These are phyloP conservation scores for Garcia nutans DNA, from an alignment of 345 rosid species.

Conservation along the genomic window DNA sequence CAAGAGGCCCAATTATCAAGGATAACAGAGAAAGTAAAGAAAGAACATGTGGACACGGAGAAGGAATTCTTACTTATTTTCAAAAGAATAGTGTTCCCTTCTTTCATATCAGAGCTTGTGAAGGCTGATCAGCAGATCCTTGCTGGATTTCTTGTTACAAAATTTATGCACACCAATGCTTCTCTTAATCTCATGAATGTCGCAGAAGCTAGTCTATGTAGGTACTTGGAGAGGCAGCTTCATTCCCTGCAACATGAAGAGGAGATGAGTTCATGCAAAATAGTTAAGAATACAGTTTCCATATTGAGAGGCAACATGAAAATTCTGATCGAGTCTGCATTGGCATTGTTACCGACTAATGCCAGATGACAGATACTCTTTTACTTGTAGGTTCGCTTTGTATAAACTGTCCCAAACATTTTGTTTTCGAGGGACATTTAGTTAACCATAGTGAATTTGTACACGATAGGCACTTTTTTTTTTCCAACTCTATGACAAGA, in stretches of 20 bases:
- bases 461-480: no score
- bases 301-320: constrained; percentile 44
- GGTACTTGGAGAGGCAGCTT: constrained; percentile 63
- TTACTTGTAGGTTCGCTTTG: no score
- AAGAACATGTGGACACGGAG: constrained; percentile 21
- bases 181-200: constrained; percentile 61
- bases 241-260: constrained; percentile 38
- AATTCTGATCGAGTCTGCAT: constrained; percentile 51
- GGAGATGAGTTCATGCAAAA: constrained; percentile 23
- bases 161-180: constrained; percentile 76
- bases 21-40: constrained; percentile 21
- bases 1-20: constrained; percentile 53
- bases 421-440: no score
- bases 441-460: no score
- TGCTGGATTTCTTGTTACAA: constrained; percentile 73
- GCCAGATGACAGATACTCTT: background rate
- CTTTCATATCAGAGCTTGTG: constrained; percentile 67
- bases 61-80: constrained; percentile 33
- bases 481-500: no score
- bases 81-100: constrained; percentile 60
- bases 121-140: constrained; percentile 66
- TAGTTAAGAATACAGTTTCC: constrained; percentile 45
- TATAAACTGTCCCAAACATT: no score
- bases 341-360: constrained; percentile 36
- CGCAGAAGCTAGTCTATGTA: no score